phyloP scores from a whole-genome alignment of 306 rosid species.

The Hippophae rhamnoides region DNA sequence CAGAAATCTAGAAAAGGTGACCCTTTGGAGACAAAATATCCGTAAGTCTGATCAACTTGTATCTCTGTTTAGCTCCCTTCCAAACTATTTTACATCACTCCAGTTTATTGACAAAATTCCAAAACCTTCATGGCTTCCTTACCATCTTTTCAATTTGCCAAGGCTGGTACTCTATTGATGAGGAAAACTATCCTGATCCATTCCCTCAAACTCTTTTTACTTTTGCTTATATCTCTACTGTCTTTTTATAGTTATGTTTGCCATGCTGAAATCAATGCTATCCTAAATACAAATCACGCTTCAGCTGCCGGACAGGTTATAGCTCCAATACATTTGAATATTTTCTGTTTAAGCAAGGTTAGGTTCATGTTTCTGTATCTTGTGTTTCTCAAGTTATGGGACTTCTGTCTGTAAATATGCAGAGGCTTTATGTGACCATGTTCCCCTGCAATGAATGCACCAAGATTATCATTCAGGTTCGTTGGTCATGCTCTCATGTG shows the following conservation, averaged over 20 bases:
- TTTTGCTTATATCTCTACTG: conserved; percentile 11
- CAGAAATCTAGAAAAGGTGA: conserved; percentile 75
- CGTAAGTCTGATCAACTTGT: conserved; percentile 44
- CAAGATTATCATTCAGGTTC: conserved; percentile 89
- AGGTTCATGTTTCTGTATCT: neutral
- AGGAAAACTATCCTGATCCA: no score
- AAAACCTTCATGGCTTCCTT: no score
- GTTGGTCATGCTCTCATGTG: conserved; percentile 6
- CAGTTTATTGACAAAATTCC: no score
- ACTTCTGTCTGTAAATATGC: conserved; percentile 24
- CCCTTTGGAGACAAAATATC: conserved; percentile 89
- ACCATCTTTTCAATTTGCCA: no score
- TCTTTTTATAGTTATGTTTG: conserved; percentile 63
- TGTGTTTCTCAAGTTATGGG: neutral
- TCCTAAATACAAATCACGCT: conserved; percentile 90
- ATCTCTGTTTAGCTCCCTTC: neutral
- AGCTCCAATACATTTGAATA: conserved; percentile 7
- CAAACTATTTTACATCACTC: neutral
- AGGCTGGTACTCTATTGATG: no score
- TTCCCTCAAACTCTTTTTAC: neutral
- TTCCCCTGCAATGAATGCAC: conserved; percentile 94
- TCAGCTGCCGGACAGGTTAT: conserved; percentile 88
- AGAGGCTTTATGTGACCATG: conserved; percentile 76
- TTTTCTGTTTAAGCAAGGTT: neutral
- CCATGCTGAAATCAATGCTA: conserved; percentile 94